Base-by-base conservation (phyloP, 1,139 yeast species). In the Suhomyces chickasaworum region DNA sequence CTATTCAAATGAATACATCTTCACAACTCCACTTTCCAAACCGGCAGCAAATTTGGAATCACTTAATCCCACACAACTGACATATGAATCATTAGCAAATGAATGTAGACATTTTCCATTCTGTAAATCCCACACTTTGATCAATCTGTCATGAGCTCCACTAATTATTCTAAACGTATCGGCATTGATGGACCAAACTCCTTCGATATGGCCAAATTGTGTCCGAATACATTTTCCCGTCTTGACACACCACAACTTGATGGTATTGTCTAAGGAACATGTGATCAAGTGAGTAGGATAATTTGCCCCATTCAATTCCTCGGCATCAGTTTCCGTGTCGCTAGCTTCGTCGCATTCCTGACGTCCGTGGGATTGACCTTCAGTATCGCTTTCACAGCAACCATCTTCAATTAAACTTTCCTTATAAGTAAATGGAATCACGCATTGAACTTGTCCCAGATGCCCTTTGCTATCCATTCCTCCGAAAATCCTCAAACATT, bases 201-300 rank as follows among this genome's bases (percentile, higher is more conserved):
- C 98, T 66, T 93, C 98, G 45, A 91, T 89, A 61, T 93, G 99
- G 5, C 99, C 99, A 68, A 91, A 91, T 63, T 93, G 91, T 0
- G 99, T 91, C 48, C 97, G 77, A 16, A 89, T 81, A 60, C 98
- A 91, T 63, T 82, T 81, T 3, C 97, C 97, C 0, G 95, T 81
- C 52, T 76, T 75, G 30, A 90, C 85, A 57, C 90, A 95, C 98
- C 98, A 93, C 41, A 93, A 68, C 64, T 91, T 90, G 61, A 93
- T 89, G 12, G 98, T 91, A 64, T 90, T 91, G 65, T 93, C 99
- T 46, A 93, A 72, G 0, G 97, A 89, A 7, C 95, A 89, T 0
- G 97, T 86, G 32, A 93, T 68, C 44, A 93, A 65, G 65, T 91
- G 96, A 0, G 96, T 86, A 7, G 97, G 97, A 47, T 69, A 69